Conservation (phyloP, 1,284 basidiomycete species). For the Malassezia caprae region DNA sequence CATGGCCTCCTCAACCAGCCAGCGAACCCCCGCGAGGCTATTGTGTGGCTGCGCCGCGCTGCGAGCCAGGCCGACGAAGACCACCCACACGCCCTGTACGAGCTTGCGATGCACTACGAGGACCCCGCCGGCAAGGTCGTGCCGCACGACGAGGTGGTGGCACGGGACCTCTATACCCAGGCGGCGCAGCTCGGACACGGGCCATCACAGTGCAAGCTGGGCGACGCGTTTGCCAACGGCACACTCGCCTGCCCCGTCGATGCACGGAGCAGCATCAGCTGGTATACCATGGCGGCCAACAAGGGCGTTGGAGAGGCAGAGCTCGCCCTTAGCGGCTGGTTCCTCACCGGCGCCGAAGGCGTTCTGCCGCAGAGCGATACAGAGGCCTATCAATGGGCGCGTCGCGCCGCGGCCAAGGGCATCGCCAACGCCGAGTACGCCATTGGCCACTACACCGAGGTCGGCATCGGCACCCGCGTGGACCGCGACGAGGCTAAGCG, state of each 20-base stretch:
- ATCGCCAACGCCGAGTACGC: slow-evolving; percentile 61
- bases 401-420: slow-evolving; percentile 50
- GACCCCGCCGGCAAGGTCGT: slow-evolving; percentile 28
- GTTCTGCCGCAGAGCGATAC: slow-evolving; percentile 93
- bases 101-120: slow-evolving; percentile 87
- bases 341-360: slow-evolving; percentile 68
- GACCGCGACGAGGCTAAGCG: slow-evolving; percentile 90
- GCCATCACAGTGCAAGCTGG: slow-evolving; percentile 87
- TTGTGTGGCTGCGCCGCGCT: slow-evolving; percentile 86
- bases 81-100: slow-evolving; percentile 93
- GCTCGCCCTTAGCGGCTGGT: slow-evolving; percentile 93
- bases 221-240: slow-evolving; percentile 89
- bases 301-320: slow-evolving; percentile 90
- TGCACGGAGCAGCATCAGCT: slow-evolving; percentile 82
- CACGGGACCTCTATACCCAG: slow-evolving; percentile 77
- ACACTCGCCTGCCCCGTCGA: slow-evolving; percentile 79
- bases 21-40: slow-evolving; percentile 77
- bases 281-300: slow-evolving; percentile 96
- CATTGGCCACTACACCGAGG: slow-evolving; percentile 83
- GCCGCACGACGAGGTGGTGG: slow-evolving; percentile 64
- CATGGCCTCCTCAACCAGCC: slow-evolving; percentile 74
- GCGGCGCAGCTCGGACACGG: slow-evolving; percentile 88
- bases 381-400: slow-evolving; percentile 68
- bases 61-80: slow-evolving; percentile 96
- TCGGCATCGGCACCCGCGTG: slow-evolving; percentile 92